phyloP scores from a whole-genome alignment of 352 stramenopile species.

The Globisporangium orthogonon region DNA sequence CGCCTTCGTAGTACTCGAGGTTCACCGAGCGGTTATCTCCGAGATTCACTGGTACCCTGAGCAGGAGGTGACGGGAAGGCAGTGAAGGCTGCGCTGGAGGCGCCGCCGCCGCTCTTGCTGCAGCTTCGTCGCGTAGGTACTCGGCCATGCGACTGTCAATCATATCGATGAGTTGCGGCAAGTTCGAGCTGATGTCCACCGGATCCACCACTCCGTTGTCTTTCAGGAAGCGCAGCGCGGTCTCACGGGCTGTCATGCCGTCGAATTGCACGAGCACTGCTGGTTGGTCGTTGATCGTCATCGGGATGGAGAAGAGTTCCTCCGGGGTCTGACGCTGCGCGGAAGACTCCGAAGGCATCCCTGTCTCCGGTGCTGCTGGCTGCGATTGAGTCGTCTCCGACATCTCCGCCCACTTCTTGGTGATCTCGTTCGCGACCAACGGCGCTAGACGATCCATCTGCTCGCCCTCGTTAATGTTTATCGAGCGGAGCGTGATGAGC shows the following conservation, averaged over 20 bases:
- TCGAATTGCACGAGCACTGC: constrained; percentile 60
- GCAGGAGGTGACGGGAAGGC: constrained; percentile 21
- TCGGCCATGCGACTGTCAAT: constrained; percentile 47
- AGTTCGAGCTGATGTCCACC: constrained; percentile 25
- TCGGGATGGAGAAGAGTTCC: constrained; percentile 63
- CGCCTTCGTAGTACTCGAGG: constrained; percentile 68
- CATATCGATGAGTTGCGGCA: constrained; percentile 51
- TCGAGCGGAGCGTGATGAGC: constrained; percentile 30
- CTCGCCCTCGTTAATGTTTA: constrained; percentile 38
- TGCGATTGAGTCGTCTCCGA: not conserved
- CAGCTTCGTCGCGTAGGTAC: constrained; percentile 30
- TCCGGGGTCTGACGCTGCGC: constrained; percentile 6
- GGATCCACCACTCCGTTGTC: constrained; percentile 50
- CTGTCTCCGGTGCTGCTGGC: not conserved
- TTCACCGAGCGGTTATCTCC: constrained; percentile 36
- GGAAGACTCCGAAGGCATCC: constrained; percentile 8
- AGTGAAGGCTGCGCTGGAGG: constrained; percentile 6
- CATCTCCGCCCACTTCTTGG: constrained; percentile 22
- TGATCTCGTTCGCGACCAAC: constrained; percentile 58
- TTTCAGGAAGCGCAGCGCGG: constrained; percentile 46
- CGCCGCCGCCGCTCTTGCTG: constrained; percentile 6
- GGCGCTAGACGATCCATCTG: constrained; percentile 47
- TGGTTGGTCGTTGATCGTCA: constrained; percentile 45
- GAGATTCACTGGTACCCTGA: constrained; percentile 44
- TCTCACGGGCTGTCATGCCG: constrained; percentile 48